phyloP scores from a whole-genome alignment of 202 grass and related monocot species.

The Musa balbisiana region DNA sequence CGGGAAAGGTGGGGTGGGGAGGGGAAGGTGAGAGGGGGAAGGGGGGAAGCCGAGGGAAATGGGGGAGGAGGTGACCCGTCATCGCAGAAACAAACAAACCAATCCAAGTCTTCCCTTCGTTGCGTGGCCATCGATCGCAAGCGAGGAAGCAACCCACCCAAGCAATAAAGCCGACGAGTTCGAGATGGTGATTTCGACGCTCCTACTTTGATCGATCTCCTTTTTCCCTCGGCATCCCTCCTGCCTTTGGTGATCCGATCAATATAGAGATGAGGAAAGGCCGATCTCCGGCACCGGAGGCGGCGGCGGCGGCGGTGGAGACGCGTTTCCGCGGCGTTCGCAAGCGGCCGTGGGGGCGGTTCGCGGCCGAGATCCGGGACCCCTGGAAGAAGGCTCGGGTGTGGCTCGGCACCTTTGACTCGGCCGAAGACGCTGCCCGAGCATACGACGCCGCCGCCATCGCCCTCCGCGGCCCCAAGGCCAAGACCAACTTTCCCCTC shows the following conservation, averaged over 20 bases:
- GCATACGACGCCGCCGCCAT: conserved; percentile 58
- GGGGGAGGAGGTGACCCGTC: neutral
- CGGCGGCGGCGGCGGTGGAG: conserved; percentile 5
- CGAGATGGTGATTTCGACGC: conserved; percentile 26
- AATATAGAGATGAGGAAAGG: neutral
- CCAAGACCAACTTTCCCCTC: conserved; percentile 57
- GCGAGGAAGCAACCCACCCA: neutral
- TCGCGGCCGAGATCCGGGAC: conserved; percentile 77
- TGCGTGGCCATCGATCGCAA: neutral
- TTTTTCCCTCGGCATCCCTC: neutral
- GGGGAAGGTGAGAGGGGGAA: neutral
- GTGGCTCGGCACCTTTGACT: conserved; percentile 68
- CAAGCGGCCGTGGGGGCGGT: conserved; percentile 65
- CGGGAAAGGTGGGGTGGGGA: neutral
- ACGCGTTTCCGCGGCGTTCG: conserved; percentile 52
- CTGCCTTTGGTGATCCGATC: neutral
- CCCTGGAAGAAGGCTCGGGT: conserved; percentile 53
- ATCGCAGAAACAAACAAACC: neutral
- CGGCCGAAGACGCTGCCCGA: conserved; percentile 55
- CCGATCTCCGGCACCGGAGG: conserved; percentile 18
- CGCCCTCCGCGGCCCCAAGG: conserved; percentile 44
- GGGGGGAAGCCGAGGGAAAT: neutral
- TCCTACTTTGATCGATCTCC: conserved; percentile 8
- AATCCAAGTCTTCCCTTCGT: neutral
- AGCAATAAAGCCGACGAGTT: conserved; percentile 17